These are phyloP conservation scores for Aspergillus ruber DNA, from an alignment of 2,329 filamentous ascomycete species.

Conservation along the genomic window DNA sequence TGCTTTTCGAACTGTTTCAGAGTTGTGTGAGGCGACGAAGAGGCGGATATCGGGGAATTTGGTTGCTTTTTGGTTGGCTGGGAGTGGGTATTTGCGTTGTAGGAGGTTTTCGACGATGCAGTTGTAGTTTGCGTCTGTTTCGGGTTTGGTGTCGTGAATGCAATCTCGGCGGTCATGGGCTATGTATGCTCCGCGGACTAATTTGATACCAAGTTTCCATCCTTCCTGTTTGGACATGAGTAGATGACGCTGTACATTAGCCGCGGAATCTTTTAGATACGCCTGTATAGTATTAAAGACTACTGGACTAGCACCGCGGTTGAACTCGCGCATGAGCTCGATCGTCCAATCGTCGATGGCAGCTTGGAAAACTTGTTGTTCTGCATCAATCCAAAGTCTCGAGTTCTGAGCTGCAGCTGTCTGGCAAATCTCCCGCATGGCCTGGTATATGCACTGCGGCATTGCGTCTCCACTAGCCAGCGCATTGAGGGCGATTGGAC, in stretches of 20 bases:
- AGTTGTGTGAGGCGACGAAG: conserved; percentile 50
- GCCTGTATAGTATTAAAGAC: conserved; percentile 42
- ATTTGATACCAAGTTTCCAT: conserved; percentile 39
- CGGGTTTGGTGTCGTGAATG: conserved; percentile 34
- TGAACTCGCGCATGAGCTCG: conserved; percentile 41
- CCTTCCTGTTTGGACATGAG: conserved; percentile 32
- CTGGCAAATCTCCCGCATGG: conserved; percentile 34
- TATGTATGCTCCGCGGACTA: conserved; percentile 44
- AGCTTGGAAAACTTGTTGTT: conserved; percentile 40
- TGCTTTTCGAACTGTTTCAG: conserved; percentile 42
- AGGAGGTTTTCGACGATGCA: conserved; percentile 44
- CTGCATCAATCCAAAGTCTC: conserved; percentile 44
- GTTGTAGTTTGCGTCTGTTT: conserved; percentile 44
- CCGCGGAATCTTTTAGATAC: conserved; percentile 38
- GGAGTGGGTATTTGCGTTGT: conserved; percentile 28
- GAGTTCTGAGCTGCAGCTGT: conserved; percentile 27
- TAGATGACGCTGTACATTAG: conserved; percentile 35
- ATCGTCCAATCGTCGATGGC: conserved; percentile 43
- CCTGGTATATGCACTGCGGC: conserved; percentile 26
- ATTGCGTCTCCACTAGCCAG: conserved; percentile 25
- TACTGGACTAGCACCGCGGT: conserved; percentile 19
- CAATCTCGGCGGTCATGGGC: conserved; percentile 28
- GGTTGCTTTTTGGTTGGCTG: conserved; percentile 18
- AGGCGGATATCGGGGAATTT: conserved; percentile 33
- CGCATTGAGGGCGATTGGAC: conserved; percentile 30